These are phyloP conservation scores for Prasinococcaceae sp. DNA, from an alignment of 139 green algal genomes.

Conservation along the genomic window DNA sequence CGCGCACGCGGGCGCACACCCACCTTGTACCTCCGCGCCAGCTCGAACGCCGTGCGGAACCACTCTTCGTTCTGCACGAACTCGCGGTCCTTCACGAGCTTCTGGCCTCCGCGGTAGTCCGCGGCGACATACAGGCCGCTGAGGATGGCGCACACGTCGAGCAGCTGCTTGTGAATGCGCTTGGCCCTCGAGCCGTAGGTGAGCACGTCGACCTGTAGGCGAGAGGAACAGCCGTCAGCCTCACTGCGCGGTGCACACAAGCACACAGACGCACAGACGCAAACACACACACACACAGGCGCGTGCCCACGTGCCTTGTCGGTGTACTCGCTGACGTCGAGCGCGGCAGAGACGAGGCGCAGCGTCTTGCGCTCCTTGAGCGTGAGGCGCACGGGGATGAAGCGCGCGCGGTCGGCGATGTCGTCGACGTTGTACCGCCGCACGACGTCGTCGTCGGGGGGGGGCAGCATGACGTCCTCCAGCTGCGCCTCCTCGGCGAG, in stretches of 20 bases:
- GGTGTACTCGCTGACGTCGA: constrained; percentile 84
- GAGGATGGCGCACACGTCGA: constrained; percentile 75
- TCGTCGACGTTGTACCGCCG: not conserved
- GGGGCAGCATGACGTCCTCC: not conserved
- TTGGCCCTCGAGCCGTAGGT: constrained; percentile 53
- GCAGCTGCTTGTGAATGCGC: constrained; percentile 67
- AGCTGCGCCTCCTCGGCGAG: not conserved
- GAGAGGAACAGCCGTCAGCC: no score
- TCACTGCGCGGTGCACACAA: no score
- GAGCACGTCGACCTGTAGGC: constrained; percentile 79
- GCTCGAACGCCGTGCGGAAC: constrained; percentile 55
- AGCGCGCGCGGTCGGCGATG: constrained; percentile 42
- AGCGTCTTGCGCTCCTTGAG: constrained; percentile 59
- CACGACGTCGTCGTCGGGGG: not conserved
- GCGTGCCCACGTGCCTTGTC: no score
- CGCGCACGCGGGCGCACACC: no score
- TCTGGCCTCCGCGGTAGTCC: constrained; percentile 71
- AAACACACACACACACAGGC: no score
- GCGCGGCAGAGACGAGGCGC: constrained; percentile 58
- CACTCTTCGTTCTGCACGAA: constrained; percentile 30
- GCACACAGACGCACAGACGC: no score
- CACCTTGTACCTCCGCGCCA: constrained; percentile 77
- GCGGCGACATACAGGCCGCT: constrained; percentile 54
- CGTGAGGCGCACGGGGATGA: constrained; percentile 53
- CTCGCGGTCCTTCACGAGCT: constrained; percentile 51